Conservation (phyloP, 148 eudicot species). For the Beta vulgaris region DNA sequence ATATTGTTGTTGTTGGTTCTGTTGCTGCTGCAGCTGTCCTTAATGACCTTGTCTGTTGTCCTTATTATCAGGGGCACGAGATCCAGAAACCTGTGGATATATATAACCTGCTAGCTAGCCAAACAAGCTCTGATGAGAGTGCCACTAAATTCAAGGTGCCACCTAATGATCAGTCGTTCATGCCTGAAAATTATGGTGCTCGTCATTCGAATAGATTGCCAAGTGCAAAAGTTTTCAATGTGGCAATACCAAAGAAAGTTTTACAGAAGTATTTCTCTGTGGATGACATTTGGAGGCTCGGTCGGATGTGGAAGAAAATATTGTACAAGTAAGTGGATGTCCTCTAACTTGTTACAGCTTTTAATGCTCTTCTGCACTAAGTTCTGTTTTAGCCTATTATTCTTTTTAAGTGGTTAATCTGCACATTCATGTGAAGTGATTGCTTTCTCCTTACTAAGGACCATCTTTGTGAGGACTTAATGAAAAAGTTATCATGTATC, state of each 20-base stretch:
- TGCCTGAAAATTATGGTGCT: slow-evolving; percentile 35
- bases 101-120: slow-evolving; percentile 46
- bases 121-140: slow-evolving; percentile 29
- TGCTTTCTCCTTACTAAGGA: not conserved
- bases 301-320: slow-evolving; percentile 41
- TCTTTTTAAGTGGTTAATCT: not conserved
- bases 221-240: slow-evolving; percentile 18
- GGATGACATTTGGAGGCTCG: slow-evolving; percentile 45
- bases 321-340: slow-evolving; percentile 62
- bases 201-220: slow-evolving; percentile 28
- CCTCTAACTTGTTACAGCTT: not conserved
- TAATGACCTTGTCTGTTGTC: not conserved
- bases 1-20: not conserved
- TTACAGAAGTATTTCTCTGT: slow-evolving; percentile 40
- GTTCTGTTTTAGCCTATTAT: not conserved
- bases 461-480: not conserved
- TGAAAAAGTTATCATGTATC: not conserved
- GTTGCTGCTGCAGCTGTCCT: not conserved
- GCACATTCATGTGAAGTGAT: slow-evolving; percentile 2
- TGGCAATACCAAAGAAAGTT: slow-evolving; percentile 34
- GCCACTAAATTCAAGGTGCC: slow-evolving; percentile 33
- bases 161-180: slow-evolving; percentile 21
- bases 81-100: slow-evolving; percentile 54
- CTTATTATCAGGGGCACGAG: slow-evolving; percentile 46
- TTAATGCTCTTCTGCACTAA: not conserved